Conservation (phyloP, 1,139 yeast species). For the Hemisphaericaspora lyxosophila region DNA sequence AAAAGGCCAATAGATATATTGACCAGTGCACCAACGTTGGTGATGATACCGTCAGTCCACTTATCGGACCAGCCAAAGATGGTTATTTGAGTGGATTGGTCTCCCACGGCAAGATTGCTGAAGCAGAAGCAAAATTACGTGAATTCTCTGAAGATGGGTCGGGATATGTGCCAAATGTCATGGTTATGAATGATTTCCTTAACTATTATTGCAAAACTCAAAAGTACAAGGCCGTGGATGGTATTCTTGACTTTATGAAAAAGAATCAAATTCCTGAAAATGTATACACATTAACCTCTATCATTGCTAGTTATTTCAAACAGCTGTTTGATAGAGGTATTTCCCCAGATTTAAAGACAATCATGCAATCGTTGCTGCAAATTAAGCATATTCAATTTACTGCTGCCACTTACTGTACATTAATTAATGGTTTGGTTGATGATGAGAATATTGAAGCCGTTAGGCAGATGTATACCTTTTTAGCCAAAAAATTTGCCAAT, state of each 20-base stretch:
- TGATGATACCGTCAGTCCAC: slow-evolving; percentile 22
- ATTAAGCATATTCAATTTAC: slow-evolving; percentile 45
- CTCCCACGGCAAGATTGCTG: slow-evolving; percentile 27
- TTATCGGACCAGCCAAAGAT: slow-evolving; percentile 33
- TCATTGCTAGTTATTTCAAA: slow-evolving; percentile 58
- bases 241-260: slow-evolving; percentile 39
- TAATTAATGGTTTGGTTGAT: slow-evolving; percentile 57
- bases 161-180: slow-evolving; percentile 32
- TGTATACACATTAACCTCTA: slow-evolving; percentile 63
- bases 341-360: slow-evolving; percentile 39
- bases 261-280: slow-evolving; percentile 52
- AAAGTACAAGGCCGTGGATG: slow-evolving; percentile 40
- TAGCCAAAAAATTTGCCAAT: slow-evolving; percentile 33
- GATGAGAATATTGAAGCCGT: slow-evolving; percentile 53
- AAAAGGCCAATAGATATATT: slow-evolving; percentile 32
- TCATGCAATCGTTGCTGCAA: slow-evolving; percentile 44
- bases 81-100: slow-evolving; percentile 38
- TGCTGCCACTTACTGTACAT: slow-evolving; percentile 50
- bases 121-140: slow-evolving; percentile 36
- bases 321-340: slow-evolving; percentile 43
- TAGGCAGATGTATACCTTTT: slow-evolving; percentile 43
- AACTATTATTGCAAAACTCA: slow-evolving; percentile 28
- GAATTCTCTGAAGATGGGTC: slow-evolving; percentile 26
- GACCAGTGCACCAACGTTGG: slow-evolving; percentile 20
- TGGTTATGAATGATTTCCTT: slow-evolving; percentile 40